These are phyloP conservation scores for Trematosphaeria pertusa DNA, from an alignment of 2,329 filamentous ascomycete species.

Conservation along the genomic window DNA sequence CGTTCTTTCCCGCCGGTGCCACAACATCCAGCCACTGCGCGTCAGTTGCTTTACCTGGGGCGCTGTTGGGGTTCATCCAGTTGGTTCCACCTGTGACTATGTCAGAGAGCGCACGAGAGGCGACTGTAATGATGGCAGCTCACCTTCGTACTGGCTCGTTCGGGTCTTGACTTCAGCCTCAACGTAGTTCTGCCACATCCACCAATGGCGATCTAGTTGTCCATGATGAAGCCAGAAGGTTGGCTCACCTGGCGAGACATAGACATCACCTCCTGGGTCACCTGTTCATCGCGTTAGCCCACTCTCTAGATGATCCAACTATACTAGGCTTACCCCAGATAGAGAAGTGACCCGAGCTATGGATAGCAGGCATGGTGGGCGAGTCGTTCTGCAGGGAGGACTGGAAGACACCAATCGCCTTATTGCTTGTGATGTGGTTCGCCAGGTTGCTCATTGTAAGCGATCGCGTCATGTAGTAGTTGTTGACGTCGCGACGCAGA, in stretches of 20 bases:
- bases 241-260: slow-evolving; percentile 55
- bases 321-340: slow-evolving; percentile 38
- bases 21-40: slow-evolving; percentile 33
- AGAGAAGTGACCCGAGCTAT: slow-evolving; percentile 55
- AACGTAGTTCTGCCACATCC: slow-evolving; percentile 56
- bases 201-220: slow-evolving; percentile 57
- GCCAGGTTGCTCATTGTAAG: slow-evolving; percentile 28
- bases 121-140: not conserved
- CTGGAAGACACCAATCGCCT: slow-evolving; percentile 34
- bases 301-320: slow-evolving; percentile 12
- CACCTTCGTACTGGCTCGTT: slow-evolving; percentile 46
- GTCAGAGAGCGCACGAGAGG: slow-evolving; percentile 1
- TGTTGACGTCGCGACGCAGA: slow-evolving; percentile 41
- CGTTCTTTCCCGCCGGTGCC: slow-evolving; percentile 30
- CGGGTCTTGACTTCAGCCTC: slow-evolving; percentile 38
- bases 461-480: slow-evolving; percentile 27
- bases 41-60: slow-evolving; percentile 47
- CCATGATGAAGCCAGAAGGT: slow-evolving; percentile 58
- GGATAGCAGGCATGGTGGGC: slow-evolving; percentile 34
- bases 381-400: slow-evolving; percentile 29
- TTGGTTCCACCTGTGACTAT: slow-evolving; percentile 46
- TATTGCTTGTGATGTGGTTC: slow-evolving; percentile 29
- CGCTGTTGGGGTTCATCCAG: slow-evolving; percentile 49
- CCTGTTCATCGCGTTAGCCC: slow-evolving; percentile 12
- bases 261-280: slow-evolving; percentile 56